Evolutionary conservation across 805 yeast genomes (phyloP).

Genomic region (Cyberlindnera subsufficiens): DNA sequence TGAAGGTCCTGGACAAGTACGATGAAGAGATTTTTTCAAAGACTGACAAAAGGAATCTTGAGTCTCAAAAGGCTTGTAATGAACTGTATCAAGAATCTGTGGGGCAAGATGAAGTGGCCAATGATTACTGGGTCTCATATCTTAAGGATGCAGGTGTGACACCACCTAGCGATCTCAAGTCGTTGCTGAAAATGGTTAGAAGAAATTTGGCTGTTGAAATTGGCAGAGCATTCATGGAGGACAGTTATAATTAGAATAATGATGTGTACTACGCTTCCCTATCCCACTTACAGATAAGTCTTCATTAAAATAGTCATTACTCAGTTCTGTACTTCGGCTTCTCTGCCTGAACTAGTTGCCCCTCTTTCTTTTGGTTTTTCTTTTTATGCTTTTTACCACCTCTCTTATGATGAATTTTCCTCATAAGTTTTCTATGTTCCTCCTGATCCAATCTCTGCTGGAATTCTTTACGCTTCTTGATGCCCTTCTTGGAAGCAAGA

Average conservation of each 20-base stretch:
- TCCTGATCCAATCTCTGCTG: constrained; percentile 9
- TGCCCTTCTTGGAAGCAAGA: constrained; percentile 8
- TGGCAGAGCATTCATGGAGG: constrained; percentile 22
- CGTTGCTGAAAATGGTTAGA: constrained; percentile 16
- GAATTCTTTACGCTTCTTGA: constrained; percentile 6
- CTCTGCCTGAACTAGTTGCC: neutral
- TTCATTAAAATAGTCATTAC: neutral
- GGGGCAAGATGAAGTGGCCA: neutral
- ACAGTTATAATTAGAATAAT: constrained; percentile 1
- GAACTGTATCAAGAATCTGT: constrained; percentile 19
- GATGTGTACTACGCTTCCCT: no score
- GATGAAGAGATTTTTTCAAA: constrained; percentile 9
- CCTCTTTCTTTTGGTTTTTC: constrained; percentile 1
- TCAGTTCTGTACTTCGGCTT: neutral
- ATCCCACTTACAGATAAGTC: no score
- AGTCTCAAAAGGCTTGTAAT: constrained; percentile 11
- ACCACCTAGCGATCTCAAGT: constrained; percentile 13
- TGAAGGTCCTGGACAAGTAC: constrained; percentile 18
- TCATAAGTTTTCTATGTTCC: constrained; percentile 16
- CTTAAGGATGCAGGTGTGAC: constrained; percentile 13
- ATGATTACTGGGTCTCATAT: constrained; percentile 17
- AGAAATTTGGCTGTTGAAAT: constrained; percentile 20
- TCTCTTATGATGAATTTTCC: constrained; percentile 17
- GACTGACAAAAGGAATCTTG: constrained; percentile 10
- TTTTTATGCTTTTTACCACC: constrained; percentile 23